Evolutionary conservation across 1,284 basidiomycete species (phyloP).

Genomic region (Sanghuangporus baumii): DNA sequence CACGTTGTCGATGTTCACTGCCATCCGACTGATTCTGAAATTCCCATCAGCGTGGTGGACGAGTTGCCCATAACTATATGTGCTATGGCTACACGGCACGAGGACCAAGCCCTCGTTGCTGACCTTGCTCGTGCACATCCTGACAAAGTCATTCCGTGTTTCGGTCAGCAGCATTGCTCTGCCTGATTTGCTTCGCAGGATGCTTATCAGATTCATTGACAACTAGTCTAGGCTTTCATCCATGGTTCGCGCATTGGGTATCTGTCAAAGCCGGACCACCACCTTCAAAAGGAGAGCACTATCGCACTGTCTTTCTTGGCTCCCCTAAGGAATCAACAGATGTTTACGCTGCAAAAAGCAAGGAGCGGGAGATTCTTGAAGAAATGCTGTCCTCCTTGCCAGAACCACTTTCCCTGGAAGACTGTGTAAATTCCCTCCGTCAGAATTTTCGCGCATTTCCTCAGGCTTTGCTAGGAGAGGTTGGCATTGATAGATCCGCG

Average conservation of each 20-base stretch:
- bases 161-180: slow-evolving; percentile 45
- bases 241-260: slow-evolving; percentile 78
- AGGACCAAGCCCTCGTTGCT: slow-evolving; percentile 61
- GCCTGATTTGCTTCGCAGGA: background rate
- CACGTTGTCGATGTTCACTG: slow-evolving; percentile 76
- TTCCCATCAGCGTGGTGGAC: slow-evolving; percentile 41
- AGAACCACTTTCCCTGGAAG: slow-evolving; percentile 49
- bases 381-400: slow-evolving; percentile 54
- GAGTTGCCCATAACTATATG: slow-evolving; percentile 57
- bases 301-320: slow-evolving; percentile 51
- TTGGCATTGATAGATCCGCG: slow-evolving; percentile 73
- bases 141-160: slow-evolving; percentile 66
- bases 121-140: slow-evolving; percentile 53
- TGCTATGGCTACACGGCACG: slow-evolving; percentile 62
- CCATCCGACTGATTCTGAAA: slow-evolving; percentile 68
- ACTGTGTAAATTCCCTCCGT: slow-evolving; percentile 50
- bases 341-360: background rate
- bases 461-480: slow-evolving; percentile 74
- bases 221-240: slow-evolving; percentile 61
- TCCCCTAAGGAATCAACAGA: slow-evolving; percentile 20
- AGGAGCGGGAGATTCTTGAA: slow-evolving; percentile 38
- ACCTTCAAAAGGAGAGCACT: slow-evolving; percentile 58
- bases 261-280: slow-evolving; percentile 32
- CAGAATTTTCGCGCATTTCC: slow-evolving; percentile 52
- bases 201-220: slow-evolving; percentile 6